Base-by-base conservation (phyloP, 163 green algal genomes). In the Smithsoniella earleae region DNA sequence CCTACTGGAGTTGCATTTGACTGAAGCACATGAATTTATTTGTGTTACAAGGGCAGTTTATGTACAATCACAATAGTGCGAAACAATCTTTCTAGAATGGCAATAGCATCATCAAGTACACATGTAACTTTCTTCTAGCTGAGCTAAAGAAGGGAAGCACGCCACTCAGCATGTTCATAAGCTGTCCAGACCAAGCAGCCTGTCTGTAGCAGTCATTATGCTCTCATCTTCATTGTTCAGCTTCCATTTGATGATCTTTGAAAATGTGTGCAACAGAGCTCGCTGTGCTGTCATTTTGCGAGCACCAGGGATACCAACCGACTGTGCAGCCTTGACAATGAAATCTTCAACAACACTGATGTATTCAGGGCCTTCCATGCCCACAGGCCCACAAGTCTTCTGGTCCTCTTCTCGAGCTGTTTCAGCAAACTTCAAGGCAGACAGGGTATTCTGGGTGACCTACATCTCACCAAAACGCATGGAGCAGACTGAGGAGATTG, bases 391-490 rank as follows among this genome's bases (percentile, higher is more conserved):
- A 18, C 34, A 43, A 16, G 27, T 13, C 43, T 16, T 40, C 58
- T 5, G 20, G 25, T 34, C 58, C 20, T 30, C 25, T 4, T 1
- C 58, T 6, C 58, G 20, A 13, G 58, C 58, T 31, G 40, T 69
- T 18, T 34, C 16, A 1, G 27, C 2, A 16, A 69, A 36, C 58
- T 34, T 30, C 58, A 43, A 33, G 25, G 58, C 58, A n/a, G 58
- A 25, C n/a, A 69, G 58, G 30, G 58, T 69, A 30, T 43, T 30
- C 58, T 69, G 58, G 0, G 58, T 69, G 5, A 69, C 58, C 40
- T 49, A 13, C 40, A 49, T n/a, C n/a, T n/a, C n/a, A n/a, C n/a
- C n/a, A n/a, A n/a, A n/a, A n/a, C n/a, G n/a, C n/a, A n/a, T n/a
- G n/a, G n/a, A n/a, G n/a, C 10, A 49, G 40, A 13, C 40, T 13